Evolutionary conservation across 2,329 filamentous ascomycete genomes (phyloP), one percentile per base, ranked within the genome.

Genomic region (Cercospora nicotianae): DNA sequence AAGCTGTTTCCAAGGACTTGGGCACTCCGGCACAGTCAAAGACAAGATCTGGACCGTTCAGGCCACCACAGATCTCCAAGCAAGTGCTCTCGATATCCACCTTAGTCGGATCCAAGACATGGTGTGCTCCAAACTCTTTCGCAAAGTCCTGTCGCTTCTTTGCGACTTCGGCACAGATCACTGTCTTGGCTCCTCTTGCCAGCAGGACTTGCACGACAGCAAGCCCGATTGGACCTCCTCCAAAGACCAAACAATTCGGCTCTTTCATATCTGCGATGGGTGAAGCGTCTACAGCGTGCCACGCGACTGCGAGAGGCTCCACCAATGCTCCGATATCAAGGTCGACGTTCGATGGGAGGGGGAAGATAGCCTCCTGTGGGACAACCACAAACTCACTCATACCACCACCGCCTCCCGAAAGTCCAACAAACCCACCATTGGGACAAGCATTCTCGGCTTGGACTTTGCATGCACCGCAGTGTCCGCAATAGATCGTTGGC

Each of bases 21-120:
- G 84, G 81, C 20, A 89, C 86, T 6, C 88, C 88, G 0, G 87
- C 87, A 33, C 87, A 87, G 69, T 90, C 87, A 69, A 89, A 88
- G 0, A 86, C 84, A 1, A 89, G 80, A 72, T 89, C 85, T 1
- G 84, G 85, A 0, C 87, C 87, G 1, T 79, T 77, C 0, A 80
- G 78, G 2, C 81, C 80, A 16, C 73, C 74, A 5, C 83, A 87
- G 42, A 89, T 72, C 20, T 83, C 79, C 58, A 80, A 80, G 0
- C 82, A 81, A 1, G 77, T 77, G 8, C 81, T 75, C 1, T 84
- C 81, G 0, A 88, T 75, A 68, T 87, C 81, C 53, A 86, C 81
- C 10, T 82, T 79, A 13, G 76, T 78, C 2, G 87, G 86, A 73
- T 88, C 83, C 4, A 89, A 70, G 16, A 88, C 77, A 60, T 84